Evolutionary conservation across 2,329 filamentous ascomycete genomes (phyloP), one percentile per base, ranked within the genome.

Genomic region (Nothophoma quercina): DNA sequence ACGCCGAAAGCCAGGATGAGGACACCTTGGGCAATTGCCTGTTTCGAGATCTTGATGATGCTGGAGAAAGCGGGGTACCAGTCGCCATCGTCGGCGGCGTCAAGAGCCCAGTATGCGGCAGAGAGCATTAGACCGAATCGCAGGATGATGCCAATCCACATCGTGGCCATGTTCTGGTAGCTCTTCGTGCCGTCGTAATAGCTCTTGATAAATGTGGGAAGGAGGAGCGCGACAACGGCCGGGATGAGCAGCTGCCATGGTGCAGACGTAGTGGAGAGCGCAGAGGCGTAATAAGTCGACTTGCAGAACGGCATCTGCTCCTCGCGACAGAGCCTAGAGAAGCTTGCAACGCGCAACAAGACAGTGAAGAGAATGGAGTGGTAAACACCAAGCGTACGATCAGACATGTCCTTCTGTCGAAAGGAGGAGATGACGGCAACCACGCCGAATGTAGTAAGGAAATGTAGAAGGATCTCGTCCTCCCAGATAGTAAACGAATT

Each of bases 401-500:
- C 89, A 3, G 83, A 78, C 19, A 82, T 77, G 28, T 83, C 81
- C 43, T 86, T 82, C 59, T 92, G 87, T 13, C 90, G 85, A 65
- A 96, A 82, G 0, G 93, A 93, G 2, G 88, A 87, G 10, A 91
- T 75, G 10, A 89, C 83, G 28, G 88, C 85, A n/a, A 88, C 81
- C 6, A 92, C 75, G 23, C 92, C 93, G 70, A 98, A 97, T 0
- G 93, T 95, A 2, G 87, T 86, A 52, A 97, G 84, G 77, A 98
- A 93, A 78, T 96, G 96, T 3, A 96, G 81, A 4, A 96, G 82
- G 49, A 97, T 97, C 12, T 91, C 90, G 68, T 99, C 95, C 77
- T 99, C 95, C 93, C 95, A 99, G 61, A 99, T 96, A 0, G 93
- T 98, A 76, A 93, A 99, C 0, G 95, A 99, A 76, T 99, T 99